phyloP scores from a whole-genome alignment of 2,329 filamentous ascomycete genomes.

The Colletotrichum brevisporum region DNA sequence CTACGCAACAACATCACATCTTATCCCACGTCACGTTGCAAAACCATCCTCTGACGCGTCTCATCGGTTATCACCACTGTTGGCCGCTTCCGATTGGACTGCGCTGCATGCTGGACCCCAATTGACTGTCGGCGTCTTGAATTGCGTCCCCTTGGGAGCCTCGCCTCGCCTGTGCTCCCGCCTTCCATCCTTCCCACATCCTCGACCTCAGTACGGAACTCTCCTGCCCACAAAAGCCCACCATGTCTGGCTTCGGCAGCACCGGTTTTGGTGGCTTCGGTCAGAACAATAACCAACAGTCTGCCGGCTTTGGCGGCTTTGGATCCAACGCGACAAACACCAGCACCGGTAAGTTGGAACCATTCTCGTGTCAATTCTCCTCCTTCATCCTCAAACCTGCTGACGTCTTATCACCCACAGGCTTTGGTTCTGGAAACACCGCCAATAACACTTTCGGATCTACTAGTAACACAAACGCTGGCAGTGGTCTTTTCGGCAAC shows the following conservation, averaged over 20 bases:
- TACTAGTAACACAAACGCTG: conserved; percentile 46
- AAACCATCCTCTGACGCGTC: conserved; percentile 28
- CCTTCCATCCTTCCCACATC: neutral
- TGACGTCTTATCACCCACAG: conserved; percentile 44
- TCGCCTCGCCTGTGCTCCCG: conserved; percentile 10
- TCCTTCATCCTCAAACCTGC: conserved; percentile 31
- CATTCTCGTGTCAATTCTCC: conserved; percentile 9
- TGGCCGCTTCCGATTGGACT: conserved; percentile 14
- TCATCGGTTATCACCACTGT: conserved; percentile 21
- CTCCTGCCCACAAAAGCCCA: conserved; percentile 38
- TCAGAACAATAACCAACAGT: conserved; percentile 65
- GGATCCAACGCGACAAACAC: conserved; percentile 55
- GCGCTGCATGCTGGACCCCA: conserved; percentile 33
- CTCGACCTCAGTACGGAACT: neutral
- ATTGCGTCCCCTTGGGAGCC: conserved; percentile 17
- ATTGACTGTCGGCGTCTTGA: conserved; percentile 34
- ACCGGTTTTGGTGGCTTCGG: conserved; percentile 71
- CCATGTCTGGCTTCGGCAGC: conserved; percentile 68
- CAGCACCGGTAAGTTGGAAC: conserved; percentile 65
- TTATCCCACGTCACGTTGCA: conserved; percentile 31
- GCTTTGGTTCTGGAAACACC: conserved; percentile 55
- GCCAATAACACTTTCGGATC: conserved; percentile 62
- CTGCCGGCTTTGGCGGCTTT: conserved; percentile 70
- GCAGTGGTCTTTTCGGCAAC: conserved; percentile 50
- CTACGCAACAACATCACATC: conserved; percentile 5